Evolutionary conservation across 2,329 filamentous ascomycete species (phyloP), one percentile per base, ranked within the genome.

Genomic region (Gremmenia infestans): DNA sequence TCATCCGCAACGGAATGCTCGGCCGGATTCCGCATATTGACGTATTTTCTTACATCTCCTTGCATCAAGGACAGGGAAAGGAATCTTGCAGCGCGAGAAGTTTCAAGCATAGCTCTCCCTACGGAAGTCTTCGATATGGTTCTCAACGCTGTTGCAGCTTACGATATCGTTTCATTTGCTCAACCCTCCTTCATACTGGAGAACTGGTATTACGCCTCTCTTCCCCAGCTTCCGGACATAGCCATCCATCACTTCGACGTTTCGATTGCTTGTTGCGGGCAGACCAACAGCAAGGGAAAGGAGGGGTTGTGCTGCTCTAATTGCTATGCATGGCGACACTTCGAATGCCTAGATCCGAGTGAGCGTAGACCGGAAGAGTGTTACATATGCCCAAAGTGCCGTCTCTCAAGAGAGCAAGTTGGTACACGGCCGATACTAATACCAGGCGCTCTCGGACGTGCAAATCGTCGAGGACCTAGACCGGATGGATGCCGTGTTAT

Each of bases 361-460:
- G 32, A 51, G 28, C 48, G 25, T 48, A 48, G 28, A 28, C 39
- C 42, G 48, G 49, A 55, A 52, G 22, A 48, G 19, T 40, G 49
- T 32, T 55, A 52, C 49, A 48, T 55, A 52, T 55, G 53, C 43
- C 40, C 48, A 22, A 52, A 55, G 32, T 55, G 53, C 48, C 46
- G 45, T 46, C 45, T 54, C 46, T 54, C 17, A 48, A 52, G 49
- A 52, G 48, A 51, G 49, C 48, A 55, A 52, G 28, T 42, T 17
- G 23, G 36, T 42, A 15, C 52, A 45, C 37, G 46, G 46, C 46
- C 52, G 22, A 54, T 36, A 54, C 23, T 54, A 9, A 54, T 43
- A 50, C 52, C 46, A 23, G 46, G 52, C 36, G 52, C 52, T 49
- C 49, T 54, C 46, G 50, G 50, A 45, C 39, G 36, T 52, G 50